These are phyloP conservation scores for Castanospermum australe DNA, from an alignment of 306 rosid species.

Conservation along the genomic window DNA sequence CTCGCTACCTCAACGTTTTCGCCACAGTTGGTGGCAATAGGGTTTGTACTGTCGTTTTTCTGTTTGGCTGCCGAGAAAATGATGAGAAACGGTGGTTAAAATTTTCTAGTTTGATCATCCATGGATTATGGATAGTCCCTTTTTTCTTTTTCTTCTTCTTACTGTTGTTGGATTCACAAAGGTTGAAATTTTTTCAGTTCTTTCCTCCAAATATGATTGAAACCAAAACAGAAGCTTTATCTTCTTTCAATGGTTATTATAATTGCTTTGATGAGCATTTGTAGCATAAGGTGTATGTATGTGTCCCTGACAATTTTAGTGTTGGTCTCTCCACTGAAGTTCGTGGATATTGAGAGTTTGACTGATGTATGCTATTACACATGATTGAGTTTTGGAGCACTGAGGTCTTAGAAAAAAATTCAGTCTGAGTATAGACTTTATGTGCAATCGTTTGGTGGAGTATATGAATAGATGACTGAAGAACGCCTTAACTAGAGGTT, in stretches of 20 bases:
- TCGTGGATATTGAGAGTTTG: not conserved
- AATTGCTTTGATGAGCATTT: not conserved
- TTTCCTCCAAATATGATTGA: not conserved
- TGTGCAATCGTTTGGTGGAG: not conserved
- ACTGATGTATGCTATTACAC: no score
- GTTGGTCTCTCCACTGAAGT: not conserved
- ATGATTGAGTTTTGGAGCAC: not conserved
- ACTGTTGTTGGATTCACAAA: not conserved
- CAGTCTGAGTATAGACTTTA: not conserved
- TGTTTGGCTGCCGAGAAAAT: not conserved
- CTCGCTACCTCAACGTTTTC: constrained; percentile 79
- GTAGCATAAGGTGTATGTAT: not conserved
- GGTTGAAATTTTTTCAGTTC: constrained; percentile 7
- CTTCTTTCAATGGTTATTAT: no score
- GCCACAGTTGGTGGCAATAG: constrained; percentile 96
- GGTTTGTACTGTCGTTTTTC: no score
- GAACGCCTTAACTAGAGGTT: not conserved
- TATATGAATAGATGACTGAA: no score
- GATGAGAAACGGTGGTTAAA: not conserved
- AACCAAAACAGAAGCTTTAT: no score
- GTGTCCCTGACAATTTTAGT: not conserved
- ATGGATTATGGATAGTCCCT: no score
- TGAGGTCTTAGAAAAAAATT: not conserved
- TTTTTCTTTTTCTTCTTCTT: not conserved
- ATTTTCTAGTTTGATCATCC: not conserved